These are phyloP conservation scores for Xylaria polymorpha DNA, from an alignment of 2,329 filamentous ascomycete species.

Conservation along the genomic window DNA sequence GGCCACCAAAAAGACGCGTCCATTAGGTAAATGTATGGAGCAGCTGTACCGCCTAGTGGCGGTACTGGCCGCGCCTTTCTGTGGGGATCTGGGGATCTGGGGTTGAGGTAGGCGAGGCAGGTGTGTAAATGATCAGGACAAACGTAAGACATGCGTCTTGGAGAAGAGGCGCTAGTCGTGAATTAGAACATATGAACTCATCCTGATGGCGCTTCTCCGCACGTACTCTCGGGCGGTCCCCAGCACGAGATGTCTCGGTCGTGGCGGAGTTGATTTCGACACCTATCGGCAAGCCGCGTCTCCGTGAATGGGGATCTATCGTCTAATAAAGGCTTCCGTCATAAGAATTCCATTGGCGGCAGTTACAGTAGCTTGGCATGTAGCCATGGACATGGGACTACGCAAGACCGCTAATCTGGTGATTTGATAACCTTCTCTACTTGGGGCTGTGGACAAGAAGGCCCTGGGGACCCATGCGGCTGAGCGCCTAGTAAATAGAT, in stretches of 20 bases:
- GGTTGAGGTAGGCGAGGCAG: conserved; percentile 12
- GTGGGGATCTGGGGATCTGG: conserved; percentile 23
- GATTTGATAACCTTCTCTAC: background rate
- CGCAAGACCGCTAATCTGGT: background rate
- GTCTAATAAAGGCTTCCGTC: conserved; percentile 16
- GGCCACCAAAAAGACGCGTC: background rate
- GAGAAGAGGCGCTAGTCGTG: conserved; percentile 14
- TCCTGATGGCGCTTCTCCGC: conserved; percentile 31
- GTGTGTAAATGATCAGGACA: conserved; percentile 9
- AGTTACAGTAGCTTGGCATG: background rate
- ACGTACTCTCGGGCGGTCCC: conserved; percentile 1
- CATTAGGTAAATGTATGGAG: conserved; percentile 2
- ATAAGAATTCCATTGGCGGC: background rate
- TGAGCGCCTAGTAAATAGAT: conserved; percentile 5
- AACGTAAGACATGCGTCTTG: conserved; percentile 23
- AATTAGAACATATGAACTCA: conserved; percentile 28
- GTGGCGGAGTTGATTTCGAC: conserved; percentile 12
- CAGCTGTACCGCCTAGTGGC: conserved; percentile 18
- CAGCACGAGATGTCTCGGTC: conserved; percentile 20
- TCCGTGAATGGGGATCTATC: background rate
- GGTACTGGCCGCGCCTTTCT: conserved; percentile 17
- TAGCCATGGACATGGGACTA: background rate
- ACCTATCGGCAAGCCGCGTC: background rate
- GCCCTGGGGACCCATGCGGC: background rate
- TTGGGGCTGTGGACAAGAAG: conserved; percentile 10